Percentiles rank a stretch among this genome's conserved stretches.
Conservation (phyloP, 208 protist genomes). For the Leishmania tarentolae region DNA sequence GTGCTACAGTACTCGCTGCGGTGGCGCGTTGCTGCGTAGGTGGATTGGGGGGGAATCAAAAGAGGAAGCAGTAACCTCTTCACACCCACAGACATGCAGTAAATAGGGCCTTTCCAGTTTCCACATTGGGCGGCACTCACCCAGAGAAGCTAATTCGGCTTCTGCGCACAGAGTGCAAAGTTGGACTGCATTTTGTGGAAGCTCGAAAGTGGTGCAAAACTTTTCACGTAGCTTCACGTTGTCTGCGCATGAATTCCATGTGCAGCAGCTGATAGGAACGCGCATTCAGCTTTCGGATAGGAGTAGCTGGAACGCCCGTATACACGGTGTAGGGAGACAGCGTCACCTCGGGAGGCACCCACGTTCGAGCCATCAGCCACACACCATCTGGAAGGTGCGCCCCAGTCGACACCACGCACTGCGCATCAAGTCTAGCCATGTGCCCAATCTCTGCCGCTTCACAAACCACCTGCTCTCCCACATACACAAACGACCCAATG, state of each 20-base stretch:
- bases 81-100: background rate
- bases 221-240: background rate
- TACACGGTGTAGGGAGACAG: slow-evolving; percentile 70
- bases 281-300: slow-evolving; percentile 42
- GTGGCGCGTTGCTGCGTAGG: background rate
- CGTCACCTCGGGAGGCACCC: slow-evolving; percentile 51
- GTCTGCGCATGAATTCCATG: slow-evolving; percentile 40
- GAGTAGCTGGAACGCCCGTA: slow-evolving; percentile 45
- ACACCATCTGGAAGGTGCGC: slow-evolving; percentile 61
- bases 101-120: background rate
- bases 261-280: slow-evolving; percentile 45
- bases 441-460: slow-evolving; percentile 55
- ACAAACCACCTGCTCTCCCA: slow-evolving; percentile 58
- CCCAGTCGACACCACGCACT: slow-evolving; percentile 56
- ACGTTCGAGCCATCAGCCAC: slow-evolving; percentile 52
- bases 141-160: background rate
- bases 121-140: background rate
- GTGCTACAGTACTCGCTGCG: background rate
- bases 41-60: background rate
- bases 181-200: background rate
- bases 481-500: slow-evolving; percentile 48
- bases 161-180: background rate
- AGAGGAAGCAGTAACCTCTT: background rate
- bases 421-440: slow-evolving; percentile 62
- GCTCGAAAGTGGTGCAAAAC: background rate